Conservation (phyloP, 78 protist genomes). For the Pigoraptor vietnamica region DNA sequence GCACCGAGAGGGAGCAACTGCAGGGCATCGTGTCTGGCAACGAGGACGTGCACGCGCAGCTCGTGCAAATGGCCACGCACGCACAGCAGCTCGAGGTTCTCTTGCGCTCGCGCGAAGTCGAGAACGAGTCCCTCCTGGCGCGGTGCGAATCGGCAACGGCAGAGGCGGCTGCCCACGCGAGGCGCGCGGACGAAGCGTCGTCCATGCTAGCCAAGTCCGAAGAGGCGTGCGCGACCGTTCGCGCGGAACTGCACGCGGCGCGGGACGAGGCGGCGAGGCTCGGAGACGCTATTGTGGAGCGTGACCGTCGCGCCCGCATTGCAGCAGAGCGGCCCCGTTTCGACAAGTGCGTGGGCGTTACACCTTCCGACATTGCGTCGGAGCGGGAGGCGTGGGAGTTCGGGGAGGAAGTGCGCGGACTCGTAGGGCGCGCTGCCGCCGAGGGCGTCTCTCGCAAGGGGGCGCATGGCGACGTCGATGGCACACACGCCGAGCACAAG, state of each 20-base stretch:
- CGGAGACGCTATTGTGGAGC: too few relatives aligned
- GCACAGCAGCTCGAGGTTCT: not conserved
- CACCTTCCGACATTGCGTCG: too few relatives aligned
- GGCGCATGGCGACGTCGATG: not conserved
- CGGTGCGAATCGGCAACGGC: not conserved
- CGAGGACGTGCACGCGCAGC: not conserved
- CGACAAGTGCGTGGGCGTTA: too few relatives aligned
- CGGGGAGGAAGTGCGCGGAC: too few relatives aligned
- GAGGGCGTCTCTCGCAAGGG: not conserved
- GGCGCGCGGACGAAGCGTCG: not conserved
- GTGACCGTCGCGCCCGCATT: too few relatives aligned
- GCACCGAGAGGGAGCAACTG: not conserved
- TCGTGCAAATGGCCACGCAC: not conserved
- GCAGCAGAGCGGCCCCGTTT: too few relatives aligned
- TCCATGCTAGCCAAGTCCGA: not conserved
- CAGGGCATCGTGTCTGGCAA: not conserved
- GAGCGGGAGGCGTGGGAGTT: too few relatives aligned
- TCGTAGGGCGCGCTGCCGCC: too few relatives aligned
- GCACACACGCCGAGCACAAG: not conserved
- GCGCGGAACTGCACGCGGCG: not conserved
- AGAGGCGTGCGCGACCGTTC: not conserved
- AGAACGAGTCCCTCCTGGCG: not conserved
- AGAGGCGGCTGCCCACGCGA: not conserved
- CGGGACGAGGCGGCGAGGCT: not conserved
- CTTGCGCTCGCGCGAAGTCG: not conserved